Conservation (phyloP, 345 rosid species). For the Acer campestre region DNA sequence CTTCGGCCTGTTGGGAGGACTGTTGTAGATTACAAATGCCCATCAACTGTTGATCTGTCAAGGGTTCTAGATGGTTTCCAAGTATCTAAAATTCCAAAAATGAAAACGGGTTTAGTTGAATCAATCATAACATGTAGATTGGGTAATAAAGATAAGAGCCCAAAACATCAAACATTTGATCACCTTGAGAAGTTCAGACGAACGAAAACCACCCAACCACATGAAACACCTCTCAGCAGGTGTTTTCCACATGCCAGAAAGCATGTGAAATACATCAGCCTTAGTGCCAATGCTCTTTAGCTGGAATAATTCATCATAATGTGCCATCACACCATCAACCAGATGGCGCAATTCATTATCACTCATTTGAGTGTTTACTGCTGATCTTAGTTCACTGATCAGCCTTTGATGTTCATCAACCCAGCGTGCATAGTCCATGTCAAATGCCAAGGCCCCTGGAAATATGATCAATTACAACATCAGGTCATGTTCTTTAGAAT, state of each 20-base stretch:
- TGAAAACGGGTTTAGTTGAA: not conserved
- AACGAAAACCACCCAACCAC: constrained; percentile 97
- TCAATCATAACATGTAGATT: not conserved
- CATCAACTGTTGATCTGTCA: constrained; percentile 88
- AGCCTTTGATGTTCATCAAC: constrained; percentile 83
- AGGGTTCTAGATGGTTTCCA: constrained; percentile 84
- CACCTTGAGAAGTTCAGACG: constrained; percentile 93
- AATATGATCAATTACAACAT: constrained; percentile 16
- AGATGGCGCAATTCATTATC: constrained; percentile 69
- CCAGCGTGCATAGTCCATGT: constrained; percentile 82
- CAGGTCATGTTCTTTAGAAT: not conserved
- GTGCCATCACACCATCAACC: constrained; percentile 79
- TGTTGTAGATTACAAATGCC: constrained; percentile 94
- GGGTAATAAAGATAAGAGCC: not conserved
- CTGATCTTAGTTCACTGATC: constrained; percentile 72
- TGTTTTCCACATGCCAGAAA: constrained; percentile 96
- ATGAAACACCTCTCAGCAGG: constrained; percentile 94
- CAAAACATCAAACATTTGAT: not conserved
- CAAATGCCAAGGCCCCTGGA: constrained; percentile 77
- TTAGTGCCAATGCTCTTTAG: constrained; percentile 73
- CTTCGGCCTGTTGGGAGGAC: constrained; percentile 97
- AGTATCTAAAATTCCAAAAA: constrained; percentile 53
- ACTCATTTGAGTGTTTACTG: constrained; percentile 58
- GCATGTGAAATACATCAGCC: constrained; percentile 91
- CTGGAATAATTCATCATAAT: constrained; percentile 73